Base-by-base conservation (phyloP, 1,139 yeast genomes). In the Yamadazyma buinensis region DNA sequence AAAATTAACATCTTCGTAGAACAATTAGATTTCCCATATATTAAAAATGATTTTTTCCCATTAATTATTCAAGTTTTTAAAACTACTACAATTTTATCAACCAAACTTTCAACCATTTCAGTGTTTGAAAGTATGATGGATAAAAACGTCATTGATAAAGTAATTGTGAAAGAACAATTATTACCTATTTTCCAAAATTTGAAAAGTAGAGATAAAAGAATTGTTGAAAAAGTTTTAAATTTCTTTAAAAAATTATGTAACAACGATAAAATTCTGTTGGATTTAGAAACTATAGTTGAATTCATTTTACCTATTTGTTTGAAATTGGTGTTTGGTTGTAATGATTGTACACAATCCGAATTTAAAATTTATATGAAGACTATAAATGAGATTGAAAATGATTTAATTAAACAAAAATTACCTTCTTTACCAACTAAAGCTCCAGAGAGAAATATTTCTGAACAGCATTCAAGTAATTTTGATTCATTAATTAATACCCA, bases 11-110 rank as follows among this genome's bases (percentile, higher is more conserved):
- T 59, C 8, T 60, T 77, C 28, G 55, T 76, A 3, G 68, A 62
- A 8, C 66, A 73, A 32, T 62, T 83, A 32, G 94, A 81, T 36
- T 85, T 86, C 50, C 76, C 90, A 6, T 75, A 80, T 23, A 69
- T 87, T 36, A 87, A 90, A 46, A 81, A 80, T 46, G 75, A 76
- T 13, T 65, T 87, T 13, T 76, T 85, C 53, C 95, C 96, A 1
- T 62, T 78, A 28, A 66, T 88, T 17, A 75, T 87, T 27, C 74
- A 72, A 28, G 75, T 86, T 3, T 90, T 88, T 57, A 76, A 86
- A 27, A 84, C 87, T 29, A 90, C 97, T 0, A 84, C 94, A 0
- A 77, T 92, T 27, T 62, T 88, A 26, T 78, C 85, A 3, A 84
- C 90, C 21, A 88, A 92, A 48, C 64, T 82, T 23, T 71, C 79